A percentile compares a stretch with the other conserved stretches of the same genome.
Evolutionary conservation across 139 green algal species (phyloP).

Genomic region (Coccomyxa sp.): DNA sequence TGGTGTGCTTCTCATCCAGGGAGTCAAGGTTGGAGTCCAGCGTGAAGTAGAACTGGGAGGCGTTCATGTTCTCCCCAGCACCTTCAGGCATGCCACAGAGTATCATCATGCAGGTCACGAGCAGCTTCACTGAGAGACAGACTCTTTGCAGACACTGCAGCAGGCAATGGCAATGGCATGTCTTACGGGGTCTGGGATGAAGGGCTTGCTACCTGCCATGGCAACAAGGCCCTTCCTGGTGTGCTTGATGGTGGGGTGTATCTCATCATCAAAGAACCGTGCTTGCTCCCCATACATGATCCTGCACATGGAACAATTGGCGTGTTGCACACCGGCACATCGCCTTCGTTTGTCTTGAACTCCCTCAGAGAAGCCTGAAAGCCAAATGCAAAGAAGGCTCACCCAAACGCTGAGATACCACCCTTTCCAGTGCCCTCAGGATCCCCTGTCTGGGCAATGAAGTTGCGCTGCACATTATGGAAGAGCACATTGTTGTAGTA

Average conservation of each 20-base stretch:
- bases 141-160: no score
- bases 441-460: constrained; percentile 87
- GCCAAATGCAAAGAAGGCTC: not conserved
- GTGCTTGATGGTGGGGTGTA: constrained; percentile 79
- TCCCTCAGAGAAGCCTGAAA: not conserved
- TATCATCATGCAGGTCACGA: no score
- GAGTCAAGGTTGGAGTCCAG: constrained; percentile 56
- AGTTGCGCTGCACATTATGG: constrained; percentile 83
- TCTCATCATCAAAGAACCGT: constrained; percentile 95
- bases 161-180: no score
- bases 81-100: no score
- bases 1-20: constrained; percentile 92
- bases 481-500: constrained; percentile 94
- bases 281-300: constrained; percentile 79
- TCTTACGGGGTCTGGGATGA: no score
- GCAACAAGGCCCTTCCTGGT: constrained; percentile 69
- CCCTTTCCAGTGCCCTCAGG: constrained; percentile 84
- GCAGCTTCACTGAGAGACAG: no score
- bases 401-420: constrained; percentile 80
- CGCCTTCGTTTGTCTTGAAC: no score
- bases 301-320: constrained; percentile 29
- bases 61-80: constrained; percentile 66
- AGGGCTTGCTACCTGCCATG: constrained; percentile 94
- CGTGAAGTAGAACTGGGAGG: constrained; percentile 94
- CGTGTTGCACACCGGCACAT: no score